A percentile compares a stretch with the other conserved stretches of the same genome.
Evolutionary conservation across 2,329 filamentous ascomycete species (phyloP).

Genomic region (Stemphylium vesicarium): DNA sequence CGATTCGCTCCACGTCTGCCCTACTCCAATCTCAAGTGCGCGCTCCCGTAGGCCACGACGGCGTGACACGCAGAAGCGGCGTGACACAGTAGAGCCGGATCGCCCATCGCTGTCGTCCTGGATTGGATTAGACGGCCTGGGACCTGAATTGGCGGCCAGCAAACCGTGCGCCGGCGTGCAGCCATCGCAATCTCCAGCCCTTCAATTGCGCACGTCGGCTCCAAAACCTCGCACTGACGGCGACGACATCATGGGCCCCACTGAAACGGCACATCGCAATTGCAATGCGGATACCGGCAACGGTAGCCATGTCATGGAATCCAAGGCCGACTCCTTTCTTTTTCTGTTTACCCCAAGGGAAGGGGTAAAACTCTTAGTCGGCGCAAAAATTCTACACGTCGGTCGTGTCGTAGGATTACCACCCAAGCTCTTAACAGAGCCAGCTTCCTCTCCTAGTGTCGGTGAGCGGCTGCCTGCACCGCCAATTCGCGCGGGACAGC

Average conservation of each 20-base stretch:
- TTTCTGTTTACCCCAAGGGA: background rate
- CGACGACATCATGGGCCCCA: constrained; percentile 6
- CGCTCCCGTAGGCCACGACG: constrained; percentile 4
- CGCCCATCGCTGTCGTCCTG: constrained; percentile 1
- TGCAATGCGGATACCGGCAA: constrained; percentile 10
- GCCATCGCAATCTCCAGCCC: constrained; percentile 10
- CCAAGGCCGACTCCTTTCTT: background rate
- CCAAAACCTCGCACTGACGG: background rate
- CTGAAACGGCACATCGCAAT: constrained; percentile 10
- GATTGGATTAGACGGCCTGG: constrained; percentile 1
- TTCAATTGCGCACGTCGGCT: background rate
- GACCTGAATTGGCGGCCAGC: constrained; percentile 4
- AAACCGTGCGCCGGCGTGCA: constrained; percentile 2
- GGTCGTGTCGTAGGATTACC: background rate
- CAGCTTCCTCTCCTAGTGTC: background rate
- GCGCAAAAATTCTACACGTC: background rate
- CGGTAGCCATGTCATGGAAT: constrained; percentile 1
- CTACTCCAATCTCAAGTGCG: constrained; percentile 3
- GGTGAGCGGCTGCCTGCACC: constrained; percentile 2
- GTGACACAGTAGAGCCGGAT: constrained; percentile 12
- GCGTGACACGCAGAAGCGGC: background rate
- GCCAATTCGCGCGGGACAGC: constrained; percentile 5
- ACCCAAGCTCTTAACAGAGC: background rate
- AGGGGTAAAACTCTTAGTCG: no score
- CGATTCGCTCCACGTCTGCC: constrained; percentile 14